These are phyloP conservation scores for Sordariomycetes sp. DNA, from an alignment of 2,329 filamentous ascomycete species.

Conservation along the genomic window DNA sequence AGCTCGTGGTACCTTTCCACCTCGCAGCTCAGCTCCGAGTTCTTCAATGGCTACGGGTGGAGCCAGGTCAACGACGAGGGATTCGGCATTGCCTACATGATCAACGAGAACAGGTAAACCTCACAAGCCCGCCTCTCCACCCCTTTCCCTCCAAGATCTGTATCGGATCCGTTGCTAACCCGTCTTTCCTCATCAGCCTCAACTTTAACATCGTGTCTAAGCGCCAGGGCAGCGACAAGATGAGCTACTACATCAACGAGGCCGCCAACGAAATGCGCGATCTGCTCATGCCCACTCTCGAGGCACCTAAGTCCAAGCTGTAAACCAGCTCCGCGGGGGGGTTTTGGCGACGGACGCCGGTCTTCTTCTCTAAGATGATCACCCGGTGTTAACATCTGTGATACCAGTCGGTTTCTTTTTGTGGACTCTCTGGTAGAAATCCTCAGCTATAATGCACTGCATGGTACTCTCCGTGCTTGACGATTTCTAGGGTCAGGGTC, in stretches of 20 bases:
- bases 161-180: background rate
- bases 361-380: no score
- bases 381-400: background rate
- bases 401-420: background rate
- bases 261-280: constrained; percentile 84
- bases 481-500: background rate
- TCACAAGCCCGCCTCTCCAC: background rate
- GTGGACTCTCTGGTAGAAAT: background rate
- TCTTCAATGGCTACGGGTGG: constrained; percentile 99
- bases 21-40: constrained; percentile 86
- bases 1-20: constrained; percentile 81
- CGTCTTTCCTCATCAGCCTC: constrained; percentile 39
- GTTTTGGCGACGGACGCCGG: no score
- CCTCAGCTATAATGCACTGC: background rate
- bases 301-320: constrained; percentile 76
- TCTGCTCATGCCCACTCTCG: constrained; percentile 66
- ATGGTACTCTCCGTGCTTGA: background rate
- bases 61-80: constrained; percentile 93
- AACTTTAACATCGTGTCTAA: constrained; percentile 99
- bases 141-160: background rate
- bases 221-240: constrained; percentile 74
- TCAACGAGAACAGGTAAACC: constrained; percentile 84
- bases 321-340: constrained; percentile 27
- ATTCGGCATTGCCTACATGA: constrained; percentile 99
- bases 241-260: constrained; percentile 94